Base-by-base conservation (phyloP, 139 green algal species). In the Raphidocelis subcapitata region DNA sequence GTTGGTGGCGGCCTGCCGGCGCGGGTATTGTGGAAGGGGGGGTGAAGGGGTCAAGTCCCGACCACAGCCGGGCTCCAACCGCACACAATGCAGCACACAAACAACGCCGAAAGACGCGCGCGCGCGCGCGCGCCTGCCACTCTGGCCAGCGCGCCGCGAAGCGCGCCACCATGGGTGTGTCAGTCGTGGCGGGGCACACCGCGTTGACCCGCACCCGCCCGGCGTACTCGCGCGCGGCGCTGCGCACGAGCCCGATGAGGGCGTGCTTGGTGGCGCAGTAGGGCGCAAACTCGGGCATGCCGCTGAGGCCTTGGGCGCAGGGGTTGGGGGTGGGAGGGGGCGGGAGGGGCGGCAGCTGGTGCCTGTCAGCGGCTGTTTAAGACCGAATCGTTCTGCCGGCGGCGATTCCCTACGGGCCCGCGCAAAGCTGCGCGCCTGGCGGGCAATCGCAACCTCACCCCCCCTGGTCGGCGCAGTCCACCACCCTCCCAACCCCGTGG, bases 181-280 rank as follows among this genome's bases (percentile, higher is more conserved):
- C 69, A 62, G 69, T 75, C 16, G 69, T 67, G 59, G 69, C 69
- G 10, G 69, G 69, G 69, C 63, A 66, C 55, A 75, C 65, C 23
- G 23, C 56, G 26, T 75, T 75, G 69, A 75, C 24, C 5, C 56
- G 26, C 3, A 75, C 55, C 14, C 28, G 33, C 3, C 56, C 56
- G 20, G 56, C 69, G 55, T 67, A 75, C 29, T 75, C 69, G 24
- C 14, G 29, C 21, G 69, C 69, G 32, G 37, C 37, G 32, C 37
- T 67, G n/a, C 57, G 44, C 8, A 31, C 35, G 16, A 75, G 36
- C 10, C 69, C 69, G 2, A 67, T 29, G 8, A 75, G 26, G 2
- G 69, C 69, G 37, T 75, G 69, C 69, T 75, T 75, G 56, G 55
- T 75, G 56, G 47, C 49, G 15, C 16, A 55, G 56, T 75, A 75